A percentile compares a stretch with the other conserved stretches of the same genome.
These are phyloP conservation scores for Echria macrotheca DNA, from an alignment of 495 filamentous ascomycete genomes.

Conservation along the genomic window DNA sequence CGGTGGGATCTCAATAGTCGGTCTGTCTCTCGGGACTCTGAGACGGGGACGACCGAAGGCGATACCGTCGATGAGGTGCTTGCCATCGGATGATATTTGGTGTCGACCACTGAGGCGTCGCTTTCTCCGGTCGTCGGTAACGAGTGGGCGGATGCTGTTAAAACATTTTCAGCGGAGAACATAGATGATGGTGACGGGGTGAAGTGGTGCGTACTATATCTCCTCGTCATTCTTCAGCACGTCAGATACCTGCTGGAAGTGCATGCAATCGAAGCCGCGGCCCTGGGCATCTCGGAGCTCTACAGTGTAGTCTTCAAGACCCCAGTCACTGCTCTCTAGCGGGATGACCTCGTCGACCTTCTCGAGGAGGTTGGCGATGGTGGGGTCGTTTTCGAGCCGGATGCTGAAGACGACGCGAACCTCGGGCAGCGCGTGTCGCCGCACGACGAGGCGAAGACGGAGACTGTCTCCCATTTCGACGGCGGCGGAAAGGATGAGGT, in stretches of 20 bases:
- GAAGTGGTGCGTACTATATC: too few relatives aligned
- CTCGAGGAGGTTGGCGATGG: slow-evolving; percentile 76
- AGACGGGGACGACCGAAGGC: slow-evolving; percentile 76
- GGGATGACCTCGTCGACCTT: slow-evolving; percentile 79
- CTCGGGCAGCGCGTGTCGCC: slow-evolving; percentile 73
- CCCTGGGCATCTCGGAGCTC: slow-evolving; percentile 54
- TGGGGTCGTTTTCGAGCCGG: slow-evolving; percentile 51
- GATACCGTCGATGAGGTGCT: slow-evolving; percentile 82
- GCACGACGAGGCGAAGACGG: slow-evolving; percentile 76
- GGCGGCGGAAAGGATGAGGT: too few relatives aligned
- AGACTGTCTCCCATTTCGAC: slow-evolving; percentile 41
- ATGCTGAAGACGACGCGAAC: slow-evolving; percentile 70
- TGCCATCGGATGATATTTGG: slow-evolving; percentile 77
- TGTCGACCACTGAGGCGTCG: slow-evolving; percentile 72
- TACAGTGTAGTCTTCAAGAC: slow-evolving; percentile 88
- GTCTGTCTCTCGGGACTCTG: slow-evolving; percentile 54
- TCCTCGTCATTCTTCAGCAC: slow-evolving; percentile 80
- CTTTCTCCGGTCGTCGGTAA: slow-evolving; percentile 65
- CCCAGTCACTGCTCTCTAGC: slow-evolving; percentile 78
- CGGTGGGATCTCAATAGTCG: slow-evolving; percentile 67
- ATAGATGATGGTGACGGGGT: too few relatives aligned
- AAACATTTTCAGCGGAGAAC: too few relatives aligned
- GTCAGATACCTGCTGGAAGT: slow-evolving; percentile 68
- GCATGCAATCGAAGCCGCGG: slow-evolving; percentile 77
- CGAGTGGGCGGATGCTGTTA: slow-evolving; percentile 72